Evolutionary conservation across 2,329 filamentous ascomycete species (phyloP).

Genomic region (Microdochium trichocladiopsis): DNA sequence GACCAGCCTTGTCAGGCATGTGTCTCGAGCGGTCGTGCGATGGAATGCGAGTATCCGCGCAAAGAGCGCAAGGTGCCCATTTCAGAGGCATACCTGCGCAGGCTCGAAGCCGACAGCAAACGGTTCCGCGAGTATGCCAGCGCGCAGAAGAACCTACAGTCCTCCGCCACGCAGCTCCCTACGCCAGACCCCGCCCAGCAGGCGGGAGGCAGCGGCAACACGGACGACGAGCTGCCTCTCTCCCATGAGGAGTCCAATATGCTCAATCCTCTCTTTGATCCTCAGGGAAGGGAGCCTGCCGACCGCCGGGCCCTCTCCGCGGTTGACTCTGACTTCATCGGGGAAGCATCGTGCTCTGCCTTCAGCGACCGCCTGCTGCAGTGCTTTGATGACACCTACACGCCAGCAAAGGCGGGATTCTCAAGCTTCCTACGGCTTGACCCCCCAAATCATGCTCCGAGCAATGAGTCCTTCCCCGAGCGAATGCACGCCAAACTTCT

Average conservation of each 20-base stretch:
- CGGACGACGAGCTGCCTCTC: background rate
- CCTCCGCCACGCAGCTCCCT: constrained; percentile 2
- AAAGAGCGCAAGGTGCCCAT: constrained; percentile 33
- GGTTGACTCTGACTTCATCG: constrained; percentile 18
- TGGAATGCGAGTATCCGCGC: constrained; percentile 29
- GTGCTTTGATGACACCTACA: constrained; percentile 17
- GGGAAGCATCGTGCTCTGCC: constrained; percentile 20
- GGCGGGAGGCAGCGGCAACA: constrained; percentile 1
- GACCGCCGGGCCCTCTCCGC: constrained; percentile 2
- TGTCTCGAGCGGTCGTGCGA: constrained; percentile 23
- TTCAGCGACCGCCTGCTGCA: constrained; percentile 18
- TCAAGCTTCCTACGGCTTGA: constrained; percentile 16
- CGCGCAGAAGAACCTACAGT: constrained; percentile 1
- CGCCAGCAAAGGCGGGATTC: constrained; percentile 15
- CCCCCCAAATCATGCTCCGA: background rate
- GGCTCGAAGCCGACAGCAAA: constrained; percentile 10
- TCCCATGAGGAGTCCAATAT: constrained; percentile 13
- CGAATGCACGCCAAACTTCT: constrained; percentile 21
- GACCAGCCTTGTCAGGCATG: constrained; percentile 33
- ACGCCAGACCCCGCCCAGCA: constrained; percentile 1
- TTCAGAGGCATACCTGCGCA: constrained; percentile 9
- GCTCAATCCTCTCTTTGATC: constrained; percentile 19
- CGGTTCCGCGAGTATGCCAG: constrained; percentile 2
- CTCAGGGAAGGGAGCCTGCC: constrained; percentile 8
- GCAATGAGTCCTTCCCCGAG: constrained; percentile 2